Percentiles rank a stretch among this genome's conserved stretches.
Conservation (phyloP, 208 protist genomes). For the Angomonas ambiguus region DNA sequence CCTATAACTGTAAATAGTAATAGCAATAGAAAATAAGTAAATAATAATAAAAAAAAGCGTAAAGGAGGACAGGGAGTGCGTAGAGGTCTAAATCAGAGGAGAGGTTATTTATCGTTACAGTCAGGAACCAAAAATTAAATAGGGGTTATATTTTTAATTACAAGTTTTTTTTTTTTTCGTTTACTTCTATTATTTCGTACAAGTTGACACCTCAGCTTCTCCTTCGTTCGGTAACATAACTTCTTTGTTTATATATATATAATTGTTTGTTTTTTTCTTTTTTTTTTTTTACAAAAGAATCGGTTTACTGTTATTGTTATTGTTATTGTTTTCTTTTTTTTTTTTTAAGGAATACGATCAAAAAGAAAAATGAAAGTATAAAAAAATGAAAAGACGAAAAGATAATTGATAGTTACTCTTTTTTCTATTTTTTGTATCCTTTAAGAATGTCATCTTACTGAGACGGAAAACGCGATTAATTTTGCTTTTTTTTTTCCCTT, state of each 20-base stretch:
- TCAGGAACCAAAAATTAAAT: too few relatives aligned
- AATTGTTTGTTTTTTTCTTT: background rate
- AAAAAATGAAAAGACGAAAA: too few relatives aligned
- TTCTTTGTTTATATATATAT: background rate
- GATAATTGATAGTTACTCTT: too few relatives aligned
- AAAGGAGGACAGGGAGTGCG: too few relatives aligned
- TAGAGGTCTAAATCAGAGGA: too few relatives aligned
- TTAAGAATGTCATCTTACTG: too few relatives aligned
- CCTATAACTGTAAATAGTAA: constrained; percentile 8
- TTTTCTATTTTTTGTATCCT: constrained; percentile 5
- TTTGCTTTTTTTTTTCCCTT: too few relatives aligned
- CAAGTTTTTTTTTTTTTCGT: background rate
- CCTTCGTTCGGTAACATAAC: background rate
- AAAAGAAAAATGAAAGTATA: background rate
- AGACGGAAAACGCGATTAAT: too few relatives aligned
- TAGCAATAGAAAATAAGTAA: constrained; percentile 15
- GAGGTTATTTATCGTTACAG: too few relatives aligned
- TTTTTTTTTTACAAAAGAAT: background rate
- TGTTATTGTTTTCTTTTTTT: constrained; percentile 1
- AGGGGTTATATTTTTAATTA: too few relatives aligned
- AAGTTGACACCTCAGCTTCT: background rate
- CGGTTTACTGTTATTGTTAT: background rate
- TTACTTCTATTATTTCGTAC: background rate
- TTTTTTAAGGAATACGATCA: background rate
- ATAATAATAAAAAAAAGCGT: constrained; percentile 10